phyloP scores from a whole-genome alignment of 768 basidiomycete genomes.

The Termitomyces sp. region DNA sequence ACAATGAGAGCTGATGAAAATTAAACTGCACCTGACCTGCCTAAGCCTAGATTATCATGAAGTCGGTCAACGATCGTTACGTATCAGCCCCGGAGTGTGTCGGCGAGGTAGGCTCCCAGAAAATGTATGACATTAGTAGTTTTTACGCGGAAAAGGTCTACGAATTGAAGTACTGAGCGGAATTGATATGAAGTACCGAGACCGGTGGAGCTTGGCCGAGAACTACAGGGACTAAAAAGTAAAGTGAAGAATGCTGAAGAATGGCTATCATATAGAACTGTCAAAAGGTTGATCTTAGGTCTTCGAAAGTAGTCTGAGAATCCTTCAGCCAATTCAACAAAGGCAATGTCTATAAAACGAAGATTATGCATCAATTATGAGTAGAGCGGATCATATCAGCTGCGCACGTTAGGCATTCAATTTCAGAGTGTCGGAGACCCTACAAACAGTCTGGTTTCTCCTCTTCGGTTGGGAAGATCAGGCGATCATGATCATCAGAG shows the following conservation, averaged over 20 bases:
- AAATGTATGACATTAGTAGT: slow-evolving; percentile 57
- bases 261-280: slow-evolving; percentile 30
- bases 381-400: neutral
- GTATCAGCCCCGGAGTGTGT: slow-evolving; percentile 67
- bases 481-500: slow-evolving; percentile 40
- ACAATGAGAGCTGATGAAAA: too few species aligned
- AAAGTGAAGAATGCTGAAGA: too few species aligned
- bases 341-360: slow-evolving; percentile 47
- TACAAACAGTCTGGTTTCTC: slow-evolving; percentile 53
- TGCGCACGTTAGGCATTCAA: slow-evolving; percentile 42
- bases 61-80: too few species aligned
- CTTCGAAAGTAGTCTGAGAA: slow-evolving; percentile 45
- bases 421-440: slow-evolving; percentile 61
- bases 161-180: slow-evolving; percentile 39
- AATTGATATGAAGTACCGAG: slow-evolving; percentile 68
- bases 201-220: slow-evolving; percentile 65
- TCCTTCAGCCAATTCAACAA: slow-evolving; percentile 69
- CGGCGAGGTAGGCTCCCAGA: slow-evolving; percentile 69
- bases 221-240: slow-evolving; percentile 26
- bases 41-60: too few species aligned
- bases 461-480: slow-evolving; percentile 63
- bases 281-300: neutral
- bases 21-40: too few species aligned
- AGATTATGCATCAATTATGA: neutral
- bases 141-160: slow-evolving; percentile 34